A percentile compares a stretch with the other conserved stretches of the same genome.
These are phyloP conservation scores for Dioszegia hungarica DNA, from an alignment of 768 basidiomycete species.

Conservation along the genomic window DNA sequence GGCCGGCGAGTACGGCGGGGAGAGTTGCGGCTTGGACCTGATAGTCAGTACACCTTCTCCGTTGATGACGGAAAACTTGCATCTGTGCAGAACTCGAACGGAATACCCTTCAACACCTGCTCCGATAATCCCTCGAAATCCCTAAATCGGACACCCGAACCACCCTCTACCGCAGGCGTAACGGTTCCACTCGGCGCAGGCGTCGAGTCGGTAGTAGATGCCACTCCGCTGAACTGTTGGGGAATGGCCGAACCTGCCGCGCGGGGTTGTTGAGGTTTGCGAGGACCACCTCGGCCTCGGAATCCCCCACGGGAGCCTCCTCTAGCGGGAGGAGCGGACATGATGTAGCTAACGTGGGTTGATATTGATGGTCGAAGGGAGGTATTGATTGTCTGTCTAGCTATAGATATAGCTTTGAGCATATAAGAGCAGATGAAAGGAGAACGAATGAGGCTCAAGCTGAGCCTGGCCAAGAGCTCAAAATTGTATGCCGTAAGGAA, in stretches of 20 bases:
- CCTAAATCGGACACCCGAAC: slow-evolving; percentile 8
- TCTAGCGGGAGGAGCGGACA: neutral
- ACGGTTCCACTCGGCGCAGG: neutral
- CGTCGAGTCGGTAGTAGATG: neutral
- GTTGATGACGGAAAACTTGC: neutral
- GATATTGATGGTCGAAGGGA: neutral
- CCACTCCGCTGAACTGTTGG: neutral
- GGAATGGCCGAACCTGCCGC: neutral
- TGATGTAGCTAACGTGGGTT: neutral
- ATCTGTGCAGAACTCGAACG: slow-evolving; percentile 7
- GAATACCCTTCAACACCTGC: slow-evolving; percentile 2
- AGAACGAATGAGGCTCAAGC: too few species aligned
- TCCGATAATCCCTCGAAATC: slow-evolving; percentile 9
- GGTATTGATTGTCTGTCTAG: too few species aligned
- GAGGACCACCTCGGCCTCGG: neutral
- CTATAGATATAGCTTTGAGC: too few species aligned
- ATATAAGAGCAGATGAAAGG: too few species aligned
- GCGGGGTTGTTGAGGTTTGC: neutral
- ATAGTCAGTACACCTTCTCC: neutral
- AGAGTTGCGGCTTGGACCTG: slow-evolving; percentile 44
- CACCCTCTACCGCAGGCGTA: neutral
- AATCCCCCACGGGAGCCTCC: neutral
- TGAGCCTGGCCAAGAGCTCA: too few species aligned
- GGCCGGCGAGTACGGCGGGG: slow-evolving; percentile 21
- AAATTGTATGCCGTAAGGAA: too few species aligned